Base-by-base conservation (phyloP, 2,329 filamentous ascomycete species). In the Capronia coronata region DNA sequence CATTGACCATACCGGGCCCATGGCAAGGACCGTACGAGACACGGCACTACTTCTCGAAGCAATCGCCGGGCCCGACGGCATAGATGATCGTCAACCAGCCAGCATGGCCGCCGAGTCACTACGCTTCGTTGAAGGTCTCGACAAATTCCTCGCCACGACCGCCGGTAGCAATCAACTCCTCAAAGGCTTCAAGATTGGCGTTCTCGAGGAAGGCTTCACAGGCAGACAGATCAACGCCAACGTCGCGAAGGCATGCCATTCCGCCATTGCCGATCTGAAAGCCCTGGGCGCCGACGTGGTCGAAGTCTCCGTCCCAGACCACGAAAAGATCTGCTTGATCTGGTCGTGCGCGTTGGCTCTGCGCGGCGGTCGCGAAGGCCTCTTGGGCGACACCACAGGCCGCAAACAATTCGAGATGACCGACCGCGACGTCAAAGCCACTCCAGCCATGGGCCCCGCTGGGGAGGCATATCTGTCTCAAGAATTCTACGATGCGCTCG, bases 271-370 rank as follows among this genome's bases (percentile, higher is more conserved):
- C 1, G 67, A 63, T 16, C 69, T 78, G 47, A 52, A 63, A 30
- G 60, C 65, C 0, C 65, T 79, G 0, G 77, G 77, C 0, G 77
- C 77, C 3, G 65, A 56, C 0, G 66, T 80, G 0, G 68, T 72
- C 22, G 71, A 78, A 44, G 65, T 79, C 1, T 76, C 73, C 0
- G 64, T 80, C 9, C 76, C 76, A 8, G 57, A 16, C 51, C 2
- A 66, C 60, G 38, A 64, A 61, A 1, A 63, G 1, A 27, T 27
- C 40, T 29, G 40, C 23, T 13, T 43, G 23, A 27, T 27, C 9
- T 43, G 40, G 40, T 11, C 14, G 21, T 43, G 40, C 10, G 40
- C 40, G 23, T 10, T 43, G 40, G 21, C 40, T 3, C 40, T 43
- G 40, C 40, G 40, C 6, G 40, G 22, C n/a, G 40, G n/a, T 43